phyloP scores from a whole-genome alignment of 2,329 filamentous ascomycete genomes.

The Neophaeococcomyces aloes region DNA sequence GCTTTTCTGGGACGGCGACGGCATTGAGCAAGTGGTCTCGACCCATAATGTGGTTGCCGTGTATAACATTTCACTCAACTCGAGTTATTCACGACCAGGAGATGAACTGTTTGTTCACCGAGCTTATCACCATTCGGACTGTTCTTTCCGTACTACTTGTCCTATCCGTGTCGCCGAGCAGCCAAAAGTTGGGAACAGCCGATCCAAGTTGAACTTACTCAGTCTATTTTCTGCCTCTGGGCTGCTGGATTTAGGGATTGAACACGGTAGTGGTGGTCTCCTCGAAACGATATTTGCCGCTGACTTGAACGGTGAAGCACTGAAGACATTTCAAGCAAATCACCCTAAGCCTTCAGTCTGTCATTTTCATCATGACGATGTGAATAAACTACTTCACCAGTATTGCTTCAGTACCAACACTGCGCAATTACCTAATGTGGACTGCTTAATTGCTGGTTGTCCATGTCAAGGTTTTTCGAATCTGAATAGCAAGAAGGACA shows the following conservation, averaged over 20 bases:
- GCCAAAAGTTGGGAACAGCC: no score
- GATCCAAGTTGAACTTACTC: slow-evolving; percentile 50
- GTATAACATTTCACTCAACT: slow-evolving; percentile 50
- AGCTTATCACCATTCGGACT: slow-evolving; percentile 55
- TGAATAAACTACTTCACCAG: slow-evolving; percentile 30
- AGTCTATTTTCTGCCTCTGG: slow-evolving; percentile 72
- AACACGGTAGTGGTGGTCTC: slow-evolving; percentile 51
- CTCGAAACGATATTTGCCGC: slow-evolving; percentile 58
- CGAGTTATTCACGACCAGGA: slow-evolving; percentile 31
- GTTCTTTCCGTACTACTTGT: slow-evolving; percentile 43
- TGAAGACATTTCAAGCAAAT: slow-evolving; percentile 68
- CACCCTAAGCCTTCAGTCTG: slow-evolving; percentile 18
- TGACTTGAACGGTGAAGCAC: slow-evolving; percentile 52
- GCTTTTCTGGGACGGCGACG: slow-evolving; percentile 66
- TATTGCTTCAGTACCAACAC: slow-evolving; percentile 29
- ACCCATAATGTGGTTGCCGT: slow-evolving; percentile 49
- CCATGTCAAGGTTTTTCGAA: slow-evolving; percentile 68
- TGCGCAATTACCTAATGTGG: slow-evolving; percentile 52
- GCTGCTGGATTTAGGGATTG: slow-evolving; percentile 64
- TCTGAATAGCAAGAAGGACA: slow-evolving; percentile 50
- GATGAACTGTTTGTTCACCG: slow-evolving; percentile 59
- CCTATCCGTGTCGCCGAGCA: no score
- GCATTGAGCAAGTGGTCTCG: slow-evolving; percentile 51
- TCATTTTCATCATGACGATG: slow-evolving; percentile 32
- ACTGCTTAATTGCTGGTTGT: slow-evolving; percentile 61